Evolutionary conservation across 208 protist species (phyloP), one percentile per base, ranked within the genome.

Genomic region (Wallacemonas collosoma): DNA sequence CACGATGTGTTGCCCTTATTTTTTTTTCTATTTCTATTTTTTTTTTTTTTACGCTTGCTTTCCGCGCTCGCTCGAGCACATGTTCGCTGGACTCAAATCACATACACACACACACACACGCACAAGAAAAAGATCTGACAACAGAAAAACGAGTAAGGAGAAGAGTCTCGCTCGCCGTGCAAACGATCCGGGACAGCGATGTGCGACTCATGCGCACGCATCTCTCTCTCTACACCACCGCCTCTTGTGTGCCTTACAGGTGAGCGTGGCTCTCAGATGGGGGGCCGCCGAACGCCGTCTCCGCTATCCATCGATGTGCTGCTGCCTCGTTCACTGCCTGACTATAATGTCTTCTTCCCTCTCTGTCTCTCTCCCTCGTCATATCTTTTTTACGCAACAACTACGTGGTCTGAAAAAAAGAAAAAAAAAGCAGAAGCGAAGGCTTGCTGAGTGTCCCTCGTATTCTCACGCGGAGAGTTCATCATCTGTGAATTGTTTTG

Each of bases 311-410:
- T 26, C 26, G 26, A 26, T 26, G 26, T 26, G 26, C 26, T 26
- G 26, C 26, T 26, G 26, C 26, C 26, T 26, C 26, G 26, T 26
- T 26, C 26, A 26, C 26, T 26, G 26, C 26, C 26, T 26, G 26
- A 26, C 26, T 26, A 26, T 26, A 26, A 26, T 26, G 26, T 26
- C 26, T 72, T 45, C 53, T 40, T 38, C 26, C 64, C 15, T 65
- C n/a, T 67, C 9, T 48, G 2, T 57, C 48, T 47, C 48, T 68
- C 47, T 7, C 9, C 36, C 50, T 72, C 53, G 6, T 69, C 11
- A 7, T 71, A 48, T 15, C 63, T 72, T 55, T 72, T n/a, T 62
- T 47, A 45, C 58, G 60, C 44, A 68, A 75, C 54, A 79, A 79
- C 44, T 72, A 56, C 55, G 62, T 53, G 40, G 48, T 38, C 64